phyloP scores from a whole-genome alignment of 305 asterid species.

The Fraxinus latifolia region DNA sequence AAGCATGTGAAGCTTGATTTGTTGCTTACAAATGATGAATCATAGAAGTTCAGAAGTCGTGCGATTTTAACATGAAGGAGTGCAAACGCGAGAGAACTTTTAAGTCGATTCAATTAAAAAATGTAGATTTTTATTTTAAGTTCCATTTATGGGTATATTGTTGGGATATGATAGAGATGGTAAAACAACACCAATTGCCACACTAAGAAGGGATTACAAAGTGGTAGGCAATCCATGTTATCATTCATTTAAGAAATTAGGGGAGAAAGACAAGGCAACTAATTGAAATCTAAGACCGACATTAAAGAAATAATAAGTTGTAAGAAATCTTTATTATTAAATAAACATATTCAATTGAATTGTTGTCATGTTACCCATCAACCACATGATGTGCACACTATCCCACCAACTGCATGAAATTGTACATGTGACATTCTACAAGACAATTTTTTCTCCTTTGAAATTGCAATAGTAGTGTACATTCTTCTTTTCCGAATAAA shows the following conservation, averaged over 20 bases:
- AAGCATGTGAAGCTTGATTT: neutral
- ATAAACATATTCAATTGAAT: slow-evolving; percentile 14
- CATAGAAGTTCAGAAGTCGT: neutral
- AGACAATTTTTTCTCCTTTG: neutral
- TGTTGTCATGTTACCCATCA: slow-evolving; percentile 31
- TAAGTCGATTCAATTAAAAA: neutral
- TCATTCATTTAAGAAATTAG: slow-evolving; percentile 26
- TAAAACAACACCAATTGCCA: slow-evolving; percentile 17
- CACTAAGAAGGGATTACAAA: slow-evolving; percentile 19
- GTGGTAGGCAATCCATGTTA: slow-evolving; percentile 21
- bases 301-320: slow-evolving; percentile 34
- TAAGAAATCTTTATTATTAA: slow-evolving; percentile 21
- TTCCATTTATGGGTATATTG: neutral
- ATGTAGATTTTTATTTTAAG: neutral
- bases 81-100: neutral
- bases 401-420: neutral
- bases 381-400: slow-evolving; percentile 30
- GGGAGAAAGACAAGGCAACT: slow-evolving; percentile 32
- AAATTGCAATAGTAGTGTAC: neutral
- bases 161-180: slow-evolving; percentile 2
- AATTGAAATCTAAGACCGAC: slow-evolving; percentile 27
- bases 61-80: neutral
- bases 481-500: neutral
- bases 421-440: neutral
- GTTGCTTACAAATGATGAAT: neutral